phyloP scores from a whole-genome alignment of 78 protist species.

The Thecamonas trahens region DNA sequence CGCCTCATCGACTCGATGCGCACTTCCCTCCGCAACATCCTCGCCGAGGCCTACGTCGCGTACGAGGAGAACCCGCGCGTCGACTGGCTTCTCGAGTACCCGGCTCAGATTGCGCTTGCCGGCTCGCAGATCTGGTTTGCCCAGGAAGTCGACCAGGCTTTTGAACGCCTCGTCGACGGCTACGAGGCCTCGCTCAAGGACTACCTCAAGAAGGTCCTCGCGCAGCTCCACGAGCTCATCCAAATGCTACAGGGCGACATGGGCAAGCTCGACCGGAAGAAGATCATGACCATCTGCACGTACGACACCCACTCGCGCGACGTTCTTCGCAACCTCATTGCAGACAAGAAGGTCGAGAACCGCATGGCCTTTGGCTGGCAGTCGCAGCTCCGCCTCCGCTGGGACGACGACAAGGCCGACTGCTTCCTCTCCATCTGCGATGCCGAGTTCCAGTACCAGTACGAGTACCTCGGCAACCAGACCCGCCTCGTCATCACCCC shows the following conservation, averaged over 20 bases:
- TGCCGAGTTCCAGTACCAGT: conserved; percentile 40
- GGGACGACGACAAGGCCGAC: conserved; percentile 55
- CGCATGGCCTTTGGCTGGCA: conserved; percentile 67
- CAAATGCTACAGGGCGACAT: conserved; percentile 26
- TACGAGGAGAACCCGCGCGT: conserved; percentile 51
- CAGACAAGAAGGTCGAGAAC: conserved; percentile 26
- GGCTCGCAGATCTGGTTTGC: conserved; percentile 53
- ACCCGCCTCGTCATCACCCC: conserved; percentile 86
- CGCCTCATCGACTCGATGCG: conserved; percentile 28
- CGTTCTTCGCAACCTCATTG: conserved; percentile 53
- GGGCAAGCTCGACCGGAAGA: conserved; percentile 28
- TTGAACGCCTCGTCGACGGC: conserved; percentile 64
- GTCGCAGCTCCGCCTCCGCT: conserved; percentile 64
- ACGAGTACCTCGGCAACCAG: conserved; percentile 84
- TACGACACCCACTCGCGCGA: conserved; percentile 84
- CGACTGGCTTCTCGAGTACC: conserved; percentile 62
- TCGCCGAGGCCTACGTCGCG: conserved; percentile 24
- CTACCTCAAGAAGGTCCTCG: conserved; percentile 39
- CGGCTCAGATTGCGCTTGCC: conserved; percentile 61
- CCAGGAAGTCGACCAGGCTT: conserved; percentile 53
- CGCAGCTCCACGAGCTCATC: conserved; percentile 32
- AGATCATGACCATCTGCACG: conserved; percentile 71
- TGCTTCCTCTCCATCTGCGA: conserved; percentile 43
- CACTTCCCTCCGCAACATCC: conserved; percentile 12
- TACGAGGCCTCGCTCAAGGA: conserved; percentile 61